Evolutionary conservation across 805 yeast species (phyloP).

Genomic region (Yamadazyma philogaea): DNA sequence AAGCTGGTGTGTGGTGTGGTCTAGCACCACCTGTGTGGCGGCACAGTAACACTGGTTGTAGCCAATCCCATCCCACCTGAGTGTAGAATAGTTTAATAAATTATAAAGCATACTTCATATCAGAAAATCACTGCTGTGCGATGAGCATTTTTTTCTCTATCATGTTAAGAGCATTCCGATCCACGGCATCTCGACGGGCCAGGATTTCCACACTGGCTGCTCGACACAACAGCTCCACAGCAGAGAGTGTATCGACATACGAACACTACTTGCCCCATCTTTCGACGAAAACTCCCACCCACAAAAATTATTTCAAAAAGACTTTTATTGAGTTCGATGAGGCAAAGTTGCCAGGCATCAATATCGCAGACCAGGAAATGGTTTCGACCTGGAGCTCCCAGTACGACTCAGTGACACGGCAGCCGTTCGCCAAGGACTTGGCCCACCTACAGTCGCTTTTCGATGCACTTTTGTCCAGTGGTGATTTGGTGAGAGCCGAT

Average conservation of each 20-base stretch:
- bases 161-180: background rate
- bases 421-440: slow-evolving; percentile 53
- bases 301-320: background rate
- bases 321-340: slow-evolving; percentile 8
- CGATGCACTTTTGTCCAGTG: slow-evolving; percentile 71
- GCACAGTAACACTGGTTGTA: no score
- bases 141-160: background rate
- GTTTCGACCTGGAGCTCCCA: slow-evolving; percentile 35
- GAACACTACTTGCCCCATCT: background rate
- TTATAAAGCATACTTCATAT: background rate
- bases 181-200: background rate
- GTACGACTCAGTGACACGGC: slow-evolving; percentile 39
- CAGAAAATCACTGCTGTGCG: background rate
- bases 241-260: background rate
- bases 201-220: background rate
- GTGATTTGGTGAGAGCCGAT: slow-evolving; percentile 67
- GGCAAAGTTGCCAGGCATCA: background rate
- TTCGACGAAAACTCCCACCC: background rate
- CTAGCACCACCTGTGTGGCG: no score
- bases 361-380: background rate
- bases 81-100: background rate
- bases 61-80: background rate
- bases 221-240: background rate
- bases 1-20: no score
- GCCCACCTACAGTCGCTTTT: slow-evolving; percentile 69